Evolutionary conservation across 2,329 filamentous ascomycete species (phyloP), one percentile per base, ranked within the genome.

Genomic region (Trichoderma harzianum): DNA sequence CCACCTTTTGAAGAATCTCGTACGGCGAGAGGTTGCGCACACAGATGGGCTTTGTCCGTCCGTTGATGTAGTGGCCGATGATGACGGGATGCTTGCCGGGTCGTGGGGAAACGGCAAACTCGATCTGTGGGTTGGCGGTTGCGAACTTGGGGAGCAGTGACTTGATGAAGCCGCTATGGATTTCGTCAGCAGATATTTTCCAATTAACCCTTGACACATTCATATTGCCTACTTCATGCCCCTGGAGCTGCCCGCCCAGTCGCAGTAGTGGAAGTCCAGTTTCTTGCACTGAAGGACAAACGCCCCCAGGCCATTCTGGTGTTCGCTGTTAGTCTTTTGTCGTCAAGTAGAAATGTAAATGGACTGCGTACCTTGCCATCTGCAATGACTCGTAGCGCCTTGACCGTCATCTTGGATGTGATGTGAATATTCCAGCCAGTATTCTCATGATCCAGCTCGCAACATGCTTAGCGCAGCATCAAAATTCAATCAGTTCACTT

Each of bases 231-330:
- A 96, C 93, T 97, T 96, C 94, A 98, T 98, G 80, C 96, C 96
- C 79, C 86, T 90, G 47, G 95, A 98, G 82, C 93, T 97, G 74
- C 95, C 96, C 72, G 93, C 93, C 89, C 92, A 95, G 87, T 98
- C 94, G 86, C 96, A 98, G 86, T 97, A 99, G 85, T 97, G 93
- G 80, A 99, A 93, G 82, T 97, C 93, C 82, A 99, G 86, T 80
- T 92, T 93, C 87, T 94, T 97, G 90, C 96, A 99, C 86, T 97
- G 95, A 72, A 98, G 89, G 83, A 99, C 93, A 86, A 98, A 98
- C 81, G 95, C 93, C 78, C 95, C 95, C 76, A 98, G 88, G 87
- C 96, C 96, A 86, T 99, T 98, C 95, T 98, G 39, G 7, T 39
- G 51, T 30, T 57, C 73, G 78, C 62, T 77, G 79, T 70, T 39